These are phyloP conservation scores for Penicillium bialowiezense DNA, from an alignment of 495 filamentous ascomycete species.

Conservation along the genomic window DNA sequence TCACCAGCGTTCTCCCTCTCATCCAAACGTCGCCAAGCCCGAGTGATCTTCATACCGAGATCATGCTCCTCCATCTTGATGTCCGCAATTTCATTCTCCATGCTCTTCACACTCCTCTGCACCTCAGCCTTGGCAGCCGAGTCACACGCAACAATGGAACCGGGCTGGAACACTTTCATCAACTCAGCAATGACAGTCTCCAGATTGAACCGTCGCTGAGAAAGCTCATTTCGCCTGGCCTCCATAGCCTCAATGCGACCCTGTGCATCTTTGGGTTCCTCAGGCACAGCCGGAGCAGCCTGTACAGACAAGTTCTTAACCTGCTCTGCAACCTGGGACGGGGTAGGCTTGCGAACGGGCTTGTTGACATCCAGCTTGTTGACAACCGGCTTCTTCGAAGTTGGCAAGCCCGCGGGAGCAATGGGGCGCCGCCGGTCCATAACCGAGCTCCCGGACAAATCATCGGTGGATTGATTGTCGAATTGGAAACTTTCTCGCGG, in stretches of 20 bases:
- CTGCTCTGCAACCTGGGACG: constrained; percentile 46
- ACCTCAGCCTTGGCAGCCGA: constrained; percentile 60
- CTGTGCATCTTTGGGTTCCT: constrained; percentile 45
- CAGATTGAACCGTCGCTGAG: constrained; percentile 65
- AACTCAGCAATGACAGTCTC: constrained; percentile 69
- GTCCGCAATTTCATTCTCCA: constrained; percentile 74
- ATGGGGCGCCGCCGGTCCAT: constrained; percentile 50
- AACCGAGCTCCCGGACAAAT: constrained; percentile 31
- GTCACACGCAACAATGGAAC: constrained; percentile 55
- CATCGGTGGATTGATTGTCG: constrained; percentile 33
- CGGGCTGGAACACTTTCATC: constrained; percentile 58
- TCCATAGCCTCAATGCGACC: constrained; percentile 67
- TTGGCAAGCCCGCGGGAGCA: constrained; percentile 32
- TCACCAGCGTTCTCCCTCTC: constrained; percentile 67
- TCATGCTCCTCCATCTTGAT: constrained; percentile 82
- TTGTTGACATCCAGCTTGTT: constrained; percentile 38
- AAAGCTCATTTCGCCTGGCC: constrained; percentile 62
- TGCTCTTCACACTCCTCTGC: constrained; percentile 65
- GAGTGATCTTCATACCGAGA: constrained; percentile 74
- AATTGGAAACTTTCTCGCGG: constrained; percentile 40
- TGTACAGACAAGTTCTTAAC: constrained; percentile 38
- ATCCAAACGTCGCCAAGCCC: constrained; percentile 76
- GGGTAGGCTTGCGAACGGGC: constrained; percentile 50
- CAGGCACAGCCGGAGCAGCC: constrained; percentile 56
- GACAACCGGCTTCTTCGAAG: constrained; percentile 34